Percentiles rank a stretch among this genome's conserved stretches.
Evolutionary conservation across 176 grass and related monocot species (phyloP).

Genomic region (Musa beccarii): DNA sequence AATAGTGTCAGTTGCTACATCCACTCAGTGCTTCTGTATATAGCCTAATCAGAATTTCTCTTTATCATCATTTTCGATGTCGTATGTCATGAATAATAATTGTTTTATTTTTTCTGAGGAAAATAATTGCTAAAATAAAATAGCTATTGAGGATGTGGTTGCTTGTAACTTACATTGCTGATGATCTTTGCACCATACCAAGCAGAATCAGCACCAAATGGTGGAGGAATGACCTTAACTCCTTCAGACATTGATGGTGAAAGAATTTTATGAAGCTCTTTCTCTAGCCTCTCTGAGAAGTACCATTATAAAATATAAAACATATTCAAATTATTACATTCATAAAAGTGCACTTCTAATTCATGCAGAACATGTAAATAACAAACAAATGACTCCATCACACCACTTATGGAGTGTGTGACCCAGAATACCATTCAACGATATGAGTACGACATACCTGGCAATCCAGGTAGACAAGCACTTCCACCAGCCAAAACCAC

Average conservation of each 20-base stretch:
- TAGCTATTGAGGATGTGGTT: not conserved
- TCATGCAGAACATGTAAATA: not conserved
- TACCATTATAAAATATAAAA: not conserved
- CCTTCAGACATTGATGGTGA: constrained; percentile 63
- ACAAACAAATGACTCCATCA: not conserved
- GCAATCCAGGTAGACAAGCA: constrained; percentile 66
- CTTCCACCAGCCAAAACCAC: constrained; percentile 80
- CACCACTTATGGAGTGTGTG: too few species aligned
- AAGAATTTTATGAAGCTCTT: constrained; percentile 62
- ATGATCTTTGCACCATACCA: constrained; percentile 92
- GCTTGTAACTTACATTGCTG: constrained; percentile 52
- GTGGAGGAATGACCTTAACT: constrained; percentile 64
- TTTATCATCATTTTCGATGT: too few species aligned
- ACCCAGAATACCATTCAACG: too few species aligned
- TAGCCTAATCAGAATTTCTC: too few species aligned
- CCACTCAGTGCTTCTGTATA: too few species aligned
- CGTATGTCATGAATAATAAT: not conserved
- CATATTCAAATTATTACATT: not conserved
- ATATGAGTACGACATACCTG: constrained; percentile 36
- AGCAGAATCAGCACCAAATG: constrained; percentile 59
- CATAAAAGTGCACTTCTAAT: not conserved
- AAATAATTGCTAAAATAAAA: not conserved
- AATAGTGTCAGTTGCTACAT: too few species aligned
- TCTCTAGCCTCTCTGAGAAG: constrained; percentile 70
- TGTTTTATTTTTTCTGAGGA: not conserved